A percentile compares a stretch with the other conserved stretches of the same genome.
Conservation (phyloP, 1,284 basidiomycete genomes). For the Sporisorium reilianum region DNA sequence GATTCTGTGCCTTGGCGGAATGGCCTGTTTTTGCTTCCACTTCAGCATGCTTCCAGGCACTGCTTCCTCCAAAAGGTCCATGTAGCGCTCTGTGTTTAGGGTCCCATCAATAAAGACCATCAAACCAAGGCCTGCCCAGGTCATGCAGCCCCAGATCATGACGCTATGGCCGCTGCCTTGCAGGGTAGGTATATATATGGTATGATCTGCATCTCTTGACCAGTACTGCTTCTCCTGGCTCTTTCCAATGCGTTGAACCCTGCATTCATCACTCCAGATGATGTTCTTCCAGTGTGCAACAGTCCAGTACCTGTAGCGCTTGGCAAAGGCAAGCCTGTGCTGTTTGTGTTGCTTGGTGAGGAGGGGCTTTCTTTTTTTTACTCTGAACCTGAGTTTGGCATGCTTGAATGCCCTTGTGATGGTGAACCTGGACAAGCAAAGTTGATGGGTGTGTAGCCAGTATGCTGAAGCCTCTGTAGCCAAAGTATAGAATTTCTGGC, state of each 20-base stretch:
- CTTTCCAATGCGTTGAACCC: conserved; percentile 7
- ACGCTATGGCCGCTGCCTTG: background rate
- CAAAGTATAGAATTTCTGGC: background rate
- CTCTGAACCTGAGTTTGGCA: background rate
- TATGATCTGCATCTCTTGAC: background rate
- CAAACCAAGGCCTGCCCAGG: conserved; percentile 13
- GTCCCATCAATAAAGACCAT: conserved; percentile 10
- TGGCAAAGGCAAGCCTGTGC: background rate
- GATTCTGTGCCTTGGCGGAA: conserved; percentile 1
- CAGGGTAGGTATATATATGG: no score
- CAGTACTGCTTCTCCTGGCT: background rate
- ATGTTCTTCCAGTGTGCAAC: conserved; percentile 10
- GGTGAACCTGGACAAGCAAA: conserved; percentile 2
- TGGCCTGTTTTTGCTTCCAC: background rate
- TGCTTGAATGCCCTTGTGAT: background rate
- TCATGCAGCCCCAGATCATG: conserved; percentile 23
- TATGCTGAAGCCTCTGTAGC: conserved; percentile 2
- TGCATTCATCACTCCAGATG: conserved; percentile 21
- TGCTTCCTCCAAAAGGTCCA: background rate
- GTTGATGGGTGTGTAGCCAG: background rate
- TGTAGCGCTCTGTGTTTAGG: background rate
- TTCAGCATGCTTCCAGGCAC: conserved; percentile 1
- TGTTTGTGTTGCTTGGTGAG: background rate
- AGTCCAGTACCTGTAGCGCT: conserved; percentile 10
- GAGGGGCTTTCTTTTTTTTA: background rate